A percentile compares a stretch with the other conserved stretches of the same genome.
Conservation (phyloP, 116 monocot genomes). For the Papilionanthe hybrid region DNA sequence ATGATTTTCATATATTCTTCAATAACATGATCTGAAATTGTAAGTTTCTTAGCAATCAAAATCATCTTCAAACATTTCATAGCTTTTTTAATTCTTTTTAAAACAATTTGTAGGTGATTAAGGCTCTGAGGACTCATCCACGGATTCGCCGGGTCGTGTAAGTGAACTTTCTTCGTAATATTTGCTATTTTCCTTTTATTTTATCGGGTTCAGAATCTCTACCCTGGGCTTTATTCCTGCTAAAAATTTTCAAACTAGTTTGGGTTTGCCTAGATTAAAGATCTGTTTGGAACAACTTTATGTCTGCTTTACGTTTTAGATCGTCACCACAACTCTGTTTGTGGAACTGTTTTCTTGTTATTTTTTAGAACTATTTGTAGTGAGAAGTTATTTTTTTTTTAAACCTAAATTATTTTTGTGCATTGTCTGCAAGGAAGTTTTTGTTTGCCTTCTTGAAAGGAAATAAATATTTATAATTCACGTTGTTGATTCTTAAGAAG, state of each 20-base stretch:
- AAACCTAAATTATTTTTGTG: too few species aligned
- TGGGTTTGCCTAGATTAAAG: too few species aligned
- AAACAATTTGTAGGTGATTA: slow-evolving; percentile 63
- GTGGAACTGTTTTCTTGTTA: too few species aligned
- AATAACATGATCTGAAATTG: not conserved
- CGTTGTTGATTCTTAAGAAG: too few species aligned
- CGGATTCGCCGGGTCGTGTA: slow-evolving; percentile 80
- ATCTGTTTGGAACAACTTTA: too few species aligned
- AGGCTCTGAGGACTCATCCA: slow-evolving; percentile 83
- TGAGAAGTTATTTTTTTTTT: too few species aligned
- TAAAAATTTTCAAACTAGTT: not conserved
- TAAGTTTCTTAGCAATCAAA: not conserved
- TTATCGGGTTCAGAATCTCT: not conserved
- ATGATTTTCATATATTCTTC: not conserved
- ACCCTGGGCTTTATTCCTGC: not conserved
- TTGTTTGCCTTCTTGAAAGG: too few species aligned
- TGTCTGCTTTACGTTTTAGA: too few species aligned
- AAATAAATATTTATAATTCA: too few species aligned
- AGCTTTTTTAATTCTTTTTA: not conserved
- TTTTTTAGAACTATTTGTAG: too few species aligned
- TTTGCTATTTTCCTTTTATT: not conserved
- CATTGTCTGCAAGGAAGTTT: too few species aligned
- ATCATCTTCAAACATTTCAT: not conserved
- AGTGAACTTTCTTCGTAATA: slow-evolving; percentile 12
- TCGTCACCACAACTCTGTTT: too few species aligned